Evolutionary conservation across 164 flowering plant genomes (phyloP), one percentile per base, ranked within the genome.

Genomic region (Annona squamosa): DNA sequence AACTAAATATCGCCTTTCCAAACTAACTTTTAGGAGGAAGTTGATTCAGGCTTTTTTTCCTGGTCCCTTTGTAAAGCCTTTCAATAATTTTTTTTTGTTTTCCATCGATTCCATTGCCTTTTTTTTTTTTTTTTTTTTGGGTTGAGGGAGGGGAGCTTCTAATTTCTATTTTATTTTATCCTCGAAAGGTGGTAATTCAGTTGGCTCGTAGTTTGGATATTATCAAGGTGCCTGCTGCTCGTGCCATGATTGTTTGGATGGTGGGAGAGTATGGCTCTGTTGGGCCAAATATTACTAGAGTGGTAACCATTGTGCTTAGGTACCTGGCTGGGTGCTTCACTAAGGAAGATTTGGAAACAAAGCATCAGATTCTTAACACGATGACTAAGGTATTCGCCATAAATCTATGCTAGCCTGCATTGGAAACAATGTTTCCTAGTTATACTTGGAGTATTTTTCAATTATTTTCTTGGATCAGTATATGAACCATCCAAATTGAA

Each of bases 221-320:
- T 26, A 88, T 92, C 77, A 87, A 81, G 78, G 91, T 90, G 19
- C 86, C 99, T 72, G 87, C 89, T 66, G 98, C 95, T 43, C 97
- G 99, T 68, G 94, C 97, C 72, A 81, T 86, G 78, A 84, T 96
- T 78, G 80, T 93, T 71, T 93, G 98, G 97, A 87, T 96, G 82
- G 76, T 91, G 74, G 98, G 99, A 65, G 97, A 93, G 80, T 96
- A 93, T 72, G 79, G 84, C 73, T 80, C 85, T 68, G 70, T 87
- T 48, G 98, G 99, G 42, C 77, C 76, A 47, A 84, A 82, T 62
- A 85, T 91, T 66, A 87, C 92, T 44, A 86, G 75, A 82, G 86
- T 88, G 80, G 73, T 90, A 78, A 73, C 79, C 71, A 77, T 86
- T 4, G 78, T 96, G 71, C 85, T 89, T 59, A 83, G 80, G 77